A percentile compares a stretch with the other conserved stretches of the same genome.
phyloP scores from a whole-genome alignment of 495 filamentous ascomycete species.

The Talaromyces wortmannii region DNA sequence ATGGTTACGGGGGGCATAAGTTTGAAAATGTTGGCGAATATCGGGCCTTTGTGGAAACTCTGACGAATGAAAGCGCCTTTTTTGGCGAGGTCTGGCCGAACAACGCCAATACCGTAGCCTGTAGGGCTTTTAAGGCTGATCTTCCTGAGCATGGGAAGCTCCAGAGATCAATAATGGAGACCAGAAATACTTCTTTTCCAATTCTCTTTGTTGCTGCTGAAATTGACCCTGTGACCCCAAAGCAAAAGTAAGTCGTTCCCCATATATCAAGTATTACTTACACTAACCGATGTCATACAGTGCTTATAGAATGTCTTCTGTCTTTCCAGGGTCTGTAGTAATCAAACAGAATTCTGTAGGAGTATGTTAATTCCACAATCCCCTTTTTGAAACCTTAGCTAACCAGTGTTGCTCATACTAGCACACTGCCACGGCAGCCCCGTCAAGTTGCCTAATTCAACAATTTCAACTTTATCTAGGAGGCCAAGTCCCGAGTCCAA shows the following conservation, averaged over 20 bases:
- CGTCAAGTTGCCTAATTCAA: too few species aligned
- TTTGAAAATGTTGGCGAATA: background rate
- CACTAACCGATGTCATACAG: constrained; percentile 1
- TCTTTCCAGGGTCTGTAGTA: constrained; percentile 36
- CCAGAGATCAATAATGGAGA: background rate
- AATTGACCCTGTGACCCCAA: constrained; percentile 45
- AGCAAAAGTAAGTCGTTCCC: constrained; percentile 12
- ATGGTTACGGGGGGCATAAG: background rate
- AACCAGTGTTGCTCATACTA: too few species aligned
- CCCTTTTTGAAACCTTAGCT: too few species aligned
- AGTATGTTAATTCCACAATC: constrained; percentile 3
- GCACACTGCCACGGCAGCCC: too few species aligned
- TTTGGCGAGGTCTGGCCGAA: constrained; percentile 2
- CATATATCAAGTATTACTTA: background rate
- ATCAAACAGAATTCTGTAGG: constrained; percentile 31
- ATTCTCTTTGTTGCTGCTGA: constrained; percentile 43
- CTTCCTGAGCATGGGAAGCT: background rate
- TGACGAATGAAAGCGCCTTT: background rate
- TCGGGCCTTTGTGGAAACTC: background rate
- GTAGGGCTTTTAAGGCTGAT: background rate
- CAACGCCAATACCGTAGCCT: constrained; percentile 1
- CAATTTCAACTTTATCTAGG: too few species aligned
- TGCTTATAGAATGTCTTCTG: constrained; percentile 44
- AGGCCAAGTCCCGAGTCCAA: background rate
- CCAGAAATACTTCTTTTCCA: constrained; percentile 33